Conservation (phyloP, 73 alveolate species). For the Paraurostyla sp. region DNA sequence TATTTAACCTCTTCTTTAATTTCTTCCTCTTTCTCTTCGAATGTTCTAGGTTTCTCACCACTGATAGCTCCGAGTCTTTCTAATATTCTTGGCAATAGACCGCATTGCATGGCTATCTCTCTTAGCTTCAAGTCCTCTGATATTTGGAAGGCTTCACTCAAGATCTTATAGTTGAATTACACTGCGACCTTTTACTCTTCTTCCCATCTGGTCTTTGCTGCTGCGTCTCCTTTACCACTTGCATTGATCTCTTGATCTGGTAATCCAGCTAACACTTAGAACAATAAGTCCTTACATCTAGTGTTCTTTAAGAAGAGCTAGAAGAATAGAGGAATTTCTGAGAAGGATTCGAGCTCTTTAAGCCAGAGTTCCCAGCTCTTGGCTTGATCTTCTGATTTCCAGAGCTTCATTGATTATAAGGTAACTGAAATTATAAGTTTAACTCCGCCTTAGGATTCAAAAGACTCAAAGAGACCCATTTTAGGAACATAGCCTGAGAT, state of each 20-base stretch:
- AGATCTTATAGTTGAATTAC: constrained; percentile 70
- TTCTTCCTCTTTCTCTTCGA: constrained; percentile 43
- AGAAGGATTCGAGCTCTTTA: constrained; percentile 74
- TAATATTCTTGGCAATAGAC: constrained; percentile 67
- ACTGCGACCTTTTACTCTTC: constrained; percentile 81
- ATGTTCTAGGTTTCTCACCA: constrained; percentile 73
- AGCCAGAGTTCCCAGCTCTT: constrained; percentile 79
- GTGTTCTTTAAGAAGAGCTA: constrained; percentile 75
- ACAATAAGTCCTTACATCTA: constrained; percentile 72
- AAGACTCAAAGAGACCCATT: constrained; percentile 73
- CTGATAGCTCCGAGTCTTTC: constrained; percentile 77
- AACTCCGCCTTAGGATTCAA: constrained; percentile 82
- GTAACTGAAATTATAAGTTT: constrained; percentile 73
- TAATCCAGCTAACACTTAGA: constrained; percentile 78
- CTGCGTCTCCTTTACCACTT: constrained; percentile 14
- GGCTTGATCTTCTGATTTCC: constrained; percentile 73
- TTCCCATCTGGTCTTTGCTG: constrained; percentile 69
- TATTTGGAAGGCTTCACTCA: constrained; percentile 72
- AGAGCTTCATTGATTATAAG: constrained; percentile 57
- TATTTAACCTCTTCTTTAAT: constrained; percentile 51
- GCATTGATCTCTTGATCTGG: constrained; percentile 71
- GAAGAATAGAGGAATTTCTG: constrained; percentile 80
- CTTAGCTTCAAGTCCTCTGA: constrained; percentile 73
- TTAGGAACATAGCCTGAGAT: constrained; percentile 55
- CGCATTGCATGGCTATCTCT: constrained; percentile 75